Evolutionary conservation across 2,329 filamentous ascomycete species (phyloP), one percentile per base, ranked within the genome.

Genomic region (Penicillium sp.): DNA sequence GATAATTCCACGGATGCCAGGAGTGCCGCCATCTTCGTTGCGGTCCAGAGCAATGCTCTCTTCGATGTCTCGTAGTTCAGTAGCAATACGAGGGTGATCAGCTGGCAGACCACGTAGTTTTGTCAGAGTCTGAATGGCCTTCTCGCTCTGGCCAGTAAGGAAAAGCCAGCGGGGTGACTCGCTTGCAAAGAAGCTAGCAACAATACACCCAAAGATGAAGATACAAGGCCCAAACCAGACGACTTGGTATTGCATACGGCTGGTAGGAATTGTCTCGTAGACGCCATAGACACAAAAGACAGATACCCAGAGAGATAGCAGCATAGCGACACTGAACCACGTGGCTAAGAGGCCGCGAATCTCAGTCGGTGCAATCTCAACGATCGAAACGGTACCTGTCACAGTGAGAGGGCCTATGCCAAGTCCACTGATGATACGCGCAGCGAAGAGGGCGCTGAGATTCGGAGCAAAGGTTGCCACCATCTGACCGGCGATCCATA

Each of bases 101-200:
- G 33, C 15, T 1, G 68, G 68, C 26, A 71, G 52, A 3, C 68
- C 62, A 7, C 70, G 67, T 3, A 75, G 56, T 9, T 46, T 13
- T 4, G 30, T 33, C 6, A 75, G 56, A 3, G 56, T 62, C 20
- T 57, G n/a, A 0, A 56, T 33, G 7, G 64, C 70, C 40, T 72
- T 59, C 18, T 71, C 67, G 17, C 61, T 43, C 3, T 58, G 57
- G 24, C 55, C 62, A 1, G 45, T 46, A 7, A 71, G 51, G n/a
- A 68, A 57, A 8, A 74, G 60, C 69, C 69, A 74, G n/a, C 68
- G 58, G 0, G 70, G 71, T 4, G 56, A 62, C 51, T 73, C 70
- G 37, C 43, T 60, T 27, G 61, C 23, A 24, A 67, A 66, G 52
- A 73, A 71, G 45, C 62, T 70, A 13, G 49, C 52, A 18, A 52